Base-by-base conservation (phyloP, 2,329 filamentous ascomycete genomes). In the Epichloe glyceriae region DNA sequence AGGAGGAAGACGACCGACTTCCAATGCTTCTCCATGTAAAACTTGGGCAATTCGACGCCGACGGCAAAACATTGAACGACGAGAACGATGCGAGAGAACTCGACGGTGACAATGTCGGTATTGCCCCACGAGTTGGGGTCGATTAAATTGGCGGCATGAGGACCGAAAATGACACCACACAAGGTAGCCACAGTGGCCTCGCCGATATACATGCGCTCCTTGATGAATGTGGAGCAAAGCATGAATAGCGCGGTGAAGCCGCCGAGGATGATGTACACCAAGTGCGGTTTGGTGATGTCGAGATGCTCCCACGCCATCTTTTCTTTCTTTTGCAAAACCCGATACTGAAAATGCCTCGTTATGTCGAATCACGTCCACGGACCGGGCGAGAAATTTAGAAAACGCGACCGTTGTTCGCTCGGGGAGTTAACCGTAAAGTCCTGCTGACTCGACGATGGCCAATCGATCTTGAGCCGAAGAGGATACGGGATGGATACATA, bases 21-120 rank as follows among this genome's bases (percentile, higher is more conserved):
- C 93, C 93, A 98, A 69, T 98, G 93, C 60, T 82, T 85, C 65
- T 97, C 93, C 93, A 98, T 98, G 72, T 98, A 98, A 56, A 84
- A 86, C 66, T 87, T 88, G 33, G 88, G 88, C 75, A 95, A 72
- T 70, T 95, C 88, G 70, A 95, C 88, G 49, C 88, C 88, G 48
- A 95, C 83, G 62, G 88, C 88, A 66, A 95, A 95, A 70, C 88
- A 94, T 72, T 95, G 89, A 34, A 95, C 87, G 55, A 94, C 88
- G 42, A 94, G 78, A 56, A 95, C 88, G 59, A 95, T 85, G 57
- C 89, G 83, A 43, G 88, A 89, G 71, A 93, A 90, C 64, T 95
- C 88, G 56, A 95, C 78, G 12, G 88, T 95, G 63, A 93, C 82
- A 56, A 90, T 84, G 69, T 95, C 89, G 56, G 83, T 80, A 59